Conservation (phyloP, 2,329 filamentous ascomycete species). For the Fusarium lateritium region DNA sequence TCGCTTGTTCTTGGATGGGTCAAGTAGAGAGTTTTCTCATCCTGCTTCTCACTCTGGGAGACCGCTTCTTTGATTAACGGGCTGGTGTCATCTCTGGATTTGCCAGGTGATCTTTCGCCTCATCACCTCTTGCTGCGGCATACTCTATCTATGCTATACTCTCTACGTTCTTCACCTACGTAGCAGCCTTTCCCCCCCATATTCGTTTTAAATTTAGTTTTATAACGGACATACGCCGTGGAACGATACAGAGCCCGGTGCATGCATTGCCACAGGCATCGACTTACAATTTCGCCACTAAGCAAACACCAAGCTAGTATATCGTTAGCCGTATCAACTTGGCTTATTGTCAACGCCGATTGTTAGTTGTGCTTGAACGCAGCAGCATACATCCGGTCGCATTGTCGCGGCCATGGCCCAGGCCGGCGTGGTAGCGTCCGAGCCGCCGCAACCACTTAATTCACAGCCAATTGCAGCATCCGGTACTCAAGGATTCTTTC, state of each 20-base stretch:
- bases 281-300: conserved; percentile 33
- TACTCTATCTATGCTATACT: conserved; percentile 29
- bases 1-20: conserved; percentile 32
- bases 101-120: conserved; percentile 36
- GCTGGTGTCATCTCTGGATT: conserved; percentile 31
- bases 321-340: conserved; percentile 25
- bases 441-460: conserved; percentile 46
- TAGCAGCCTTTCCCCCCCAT: conserved; percentile 27
- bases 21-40: conserved; percentile 34
- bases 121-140: conserved; percentile 33
- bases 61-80: conserved; percentile 35
- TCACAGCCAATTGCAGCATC: conserved; percentile 47
- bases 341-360: conserved; percentile 18
- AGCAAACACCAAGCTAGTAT: conserved; percentile 24
- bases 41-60: conserved; percentile 33
- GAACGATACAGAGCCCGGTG: conserved; percentile 36
- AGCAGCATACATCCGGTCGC: conserved; percentile 28
- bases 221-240: conserved; percentile 35
- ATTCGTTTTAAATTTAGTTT: conserved; percentile 22
- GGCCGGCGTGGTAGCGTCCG: conserved; percentile 49
- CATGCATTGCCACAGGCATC: conserved; percentile 37
- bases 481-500: conserved; percentile 48
- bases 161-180: conserved; percentile 35
- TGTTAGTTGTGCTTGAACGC: conserved; percentile 20
- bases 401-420: conserved; percentile 53